A percentile compares a stretch with the other conserved stretches of the same genome.
These are phyloP conservation scores for Alternaria conjuncta DNA, from an alignment of 2,329 filamentous ascomycete genomes.

Conservation along the genomic window DNA sequence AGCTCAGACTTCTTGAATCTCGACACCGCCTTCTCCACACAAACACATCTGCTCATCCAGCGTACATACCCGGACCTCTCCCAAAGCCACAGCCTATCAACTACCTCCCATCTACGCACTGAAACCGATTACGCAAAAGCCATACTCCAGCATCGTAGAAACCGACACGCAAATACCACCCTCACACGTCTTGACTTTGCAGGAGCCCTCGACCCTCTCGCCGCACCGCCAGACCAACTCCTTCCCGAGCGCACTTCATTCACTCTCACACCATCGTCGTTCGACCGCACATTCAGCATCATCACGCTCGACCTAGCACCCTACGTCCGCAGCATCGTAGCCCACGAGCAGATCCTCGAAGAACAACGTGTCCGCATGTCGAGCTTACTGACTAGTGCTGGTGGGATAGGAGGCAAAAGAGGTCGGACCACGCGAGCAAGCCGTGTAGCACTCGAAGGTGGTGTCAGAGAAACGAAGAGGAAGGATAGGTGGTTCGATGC, in stretches of 20 bases:
- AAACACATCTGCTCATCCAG: slow-evolving; percentile 27
- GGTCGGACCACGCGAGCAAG: slow-evolving; percentile 76
- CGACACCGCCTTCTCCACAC: slow-evolving; percentile 42
- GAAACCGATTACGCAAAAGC: slow-evolving; percentile 29
- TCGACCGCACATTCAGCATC: slow-evolving; percentile 72
- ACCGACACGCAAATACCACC: slow-evolving; percentile 15
- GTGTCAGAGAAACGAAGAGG: slow-evolving; percentile 69
- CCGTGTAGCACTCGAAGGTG: slow-evolving; percentile 78
- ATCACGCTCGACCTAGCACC: slow-evolving; percentile 83
- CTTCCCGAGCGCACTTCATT: slow-evolving; percentile 39
- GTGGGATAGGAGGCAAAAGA: slow-evolving; percentile 60
- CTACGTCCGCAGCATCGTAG: slow-evolving; percentile 84
- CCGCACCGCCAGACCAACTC: slow-evolving; percentile 42
- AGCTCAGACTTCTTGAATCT: slow-evolving; percentile 53
- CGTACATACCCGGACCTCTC: slow-evolving; percentile 17
- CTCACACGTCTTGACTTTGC: slow-evolving; percentile 52
- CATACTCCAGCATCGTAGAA: slow-evolving; percentile 40
- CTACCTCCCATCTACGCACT: background rate
- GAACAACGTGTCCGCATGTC: slow-evolving; percentile 69
- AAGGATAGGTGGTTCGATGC: slow-evolving; percentile 75
- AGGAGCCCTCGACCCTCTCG: slow-evolving; percentile 60
- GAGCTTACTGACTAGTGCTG: slow-evolving; percentile 64
- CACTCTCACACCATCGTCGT: slow-evolving; percentile 71
- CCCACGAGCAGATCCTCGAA: slow-evolving; percentile 75
- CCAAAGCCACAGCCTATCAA: background rate